A percentile compares a stretch with the other conserved stretches of the same genome.
Conservation (phyloP, 2,329 filamentous ascomycete species). For the Penicillium sp. region DNA sequence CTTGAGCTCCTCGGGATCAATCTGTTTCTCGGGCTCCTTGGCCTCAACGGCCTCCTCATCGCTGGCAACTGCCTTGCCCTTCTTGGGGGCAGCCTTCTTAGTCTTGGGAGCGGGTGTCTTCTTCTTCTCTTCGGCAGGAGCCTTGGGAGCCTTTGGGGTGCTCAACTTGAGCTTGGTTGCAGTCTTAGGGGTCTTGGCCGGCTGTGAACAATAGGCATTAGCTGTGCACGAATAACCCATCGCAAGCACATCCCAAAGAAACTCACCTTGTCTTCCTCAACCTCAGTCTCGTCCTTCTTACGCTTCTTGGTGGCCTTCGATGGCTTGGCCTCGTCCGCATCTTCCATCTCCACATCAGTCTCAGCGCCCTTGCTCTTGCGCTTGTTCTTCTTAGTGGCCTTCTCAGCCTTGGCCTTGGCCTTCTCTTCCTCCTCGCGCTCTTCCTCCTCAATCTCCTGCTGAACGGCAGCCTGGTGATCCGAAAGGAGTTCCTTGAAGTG, state of each 20-base stretch:
- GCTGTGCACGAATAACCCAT: not conserved
- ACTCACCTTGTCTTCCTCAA: slow-evolving; percentile 69
- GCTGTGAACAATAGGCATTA: slow-evolving; percentile 39
- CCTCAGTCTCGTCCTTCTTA: slow-evolving; percentile 70
- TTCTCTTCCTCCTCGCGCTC: slow-evolving; percentile 29
- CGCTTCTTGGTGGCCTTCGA: slow-evolving; percentile 70
- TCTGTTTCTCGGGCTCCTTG: slow-evolving; percentile 52
- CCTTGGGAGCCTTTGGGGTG: slow-evolving; percentile 66
- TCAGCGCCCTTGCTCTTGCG: slow-evolving; percentile 46
- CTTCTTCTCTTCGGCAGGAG: slow-evolving; percentile 50
- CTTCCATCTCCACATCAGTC: slow-evolving; percentile 56
- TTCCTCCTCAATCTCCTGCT: slow-evolving; percentile 61
- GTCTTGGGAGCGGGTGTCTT: slow-evolving; percentile 55
- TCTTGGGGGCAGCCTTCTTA: slow-evolving; percentile 51
- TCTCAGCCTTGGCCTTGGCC: slow-evolving; percentile 54
- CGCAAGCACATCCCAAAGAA: not conserved
- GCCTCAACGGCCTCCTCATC: slow-evolving; percentile 55
- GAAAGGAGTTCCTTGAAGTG: slow-evolving; percentile 80
- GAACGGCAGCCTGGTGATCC: slow-evolving; percentile 57
- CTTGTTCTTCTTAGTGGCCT: slow-evolving; percentile 49
- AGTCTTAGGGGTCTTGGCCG: slow-evolving; percentile 67
- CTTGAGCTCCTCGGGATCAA: slow-evolving; percentile 56
- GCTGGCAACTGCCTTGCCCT: slow-evolving; percentile 37
- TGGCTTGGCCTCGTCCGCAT: slow-evolving; percentile 51
- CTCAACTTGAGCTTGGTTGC: slow-evolving; percentile 53